Evolutionary conservation across 1,139 yeast genomes (phyloP).

Genomic region (Spencermartinsiella ligniputridi): DNA sequence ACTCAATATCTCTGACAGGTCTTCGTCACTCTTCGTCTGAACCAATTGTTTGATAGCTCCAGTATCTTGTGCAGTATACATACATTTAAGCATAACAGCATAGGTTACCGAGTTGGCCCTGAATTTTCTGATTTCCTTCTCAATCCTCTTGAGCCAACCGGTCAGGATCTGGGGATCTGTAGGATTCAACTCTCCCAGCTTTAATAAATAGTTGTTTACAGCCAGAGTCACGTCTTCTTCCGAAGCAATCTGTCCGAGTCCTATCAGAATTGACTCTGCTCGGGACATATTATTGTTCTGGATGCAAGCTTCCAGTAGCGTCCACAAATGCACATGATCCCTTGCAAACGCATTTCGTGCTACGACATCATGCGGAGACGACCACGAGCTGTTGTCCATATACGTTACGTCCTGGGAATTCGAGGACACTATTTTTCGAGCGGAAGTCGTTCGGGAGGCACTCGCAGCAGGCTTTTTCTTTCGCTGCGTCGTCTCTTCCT

Average conservation of each 20-base stretch:
- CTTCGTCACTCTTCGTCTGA: slow-evolving; percentile 28
- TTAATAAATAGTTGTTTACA: slow-evolving; percentile 46
- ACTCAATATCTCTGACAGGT: slow-evolving; percentile 37
- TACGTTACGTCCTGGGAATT: slow-evolving; percentile 1
- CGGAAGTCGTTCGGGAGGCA: background rate
- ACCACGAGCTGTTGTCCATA: slow-evolving; percentile 26
- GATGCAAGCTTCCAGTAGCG: slow-evolving; percentile 75
- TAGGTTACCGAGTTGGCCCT: slow-evolving; percentile 31
- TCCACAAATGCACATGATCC: slow-evolving; percentile 65
- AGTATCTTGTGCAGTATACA: slow-evolving; percentile 25
- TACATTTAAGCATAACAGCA: slow-evolving; percentile 34
- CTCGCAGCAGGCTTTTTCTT: background rate
- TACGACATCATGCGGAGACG: slow-evolving; percentile 33
- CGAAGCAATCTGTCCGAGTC: slow-evolving; percentile 47
- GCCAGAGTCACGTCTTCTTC: slow-evolving; percentile 38
- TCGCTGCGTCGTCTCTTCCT: background rate
- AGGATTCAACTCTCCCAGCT: slow-evolving; percentile 39
- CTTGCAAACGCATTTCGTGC: slow-evolving; percentile 31
- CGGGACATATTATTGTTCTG: slow-evolving; percentile 63
- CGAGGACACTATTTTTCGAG: background rate
- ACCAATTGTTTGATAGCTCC: slow-evolving; percentile 24
- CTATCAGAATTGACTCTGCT: slow-evolving; percentile 63
- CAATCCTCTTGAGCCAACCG: slow-evolving; percentile 28
- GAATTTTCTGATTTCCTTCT: slow-evolving; percentile 25
- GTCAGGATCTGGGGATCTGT: slow-evolving; percentile 27